phyloP scores from a whole-genome alignment of 441 rosid genomes.

The Jatropha podagrica region DNA sequence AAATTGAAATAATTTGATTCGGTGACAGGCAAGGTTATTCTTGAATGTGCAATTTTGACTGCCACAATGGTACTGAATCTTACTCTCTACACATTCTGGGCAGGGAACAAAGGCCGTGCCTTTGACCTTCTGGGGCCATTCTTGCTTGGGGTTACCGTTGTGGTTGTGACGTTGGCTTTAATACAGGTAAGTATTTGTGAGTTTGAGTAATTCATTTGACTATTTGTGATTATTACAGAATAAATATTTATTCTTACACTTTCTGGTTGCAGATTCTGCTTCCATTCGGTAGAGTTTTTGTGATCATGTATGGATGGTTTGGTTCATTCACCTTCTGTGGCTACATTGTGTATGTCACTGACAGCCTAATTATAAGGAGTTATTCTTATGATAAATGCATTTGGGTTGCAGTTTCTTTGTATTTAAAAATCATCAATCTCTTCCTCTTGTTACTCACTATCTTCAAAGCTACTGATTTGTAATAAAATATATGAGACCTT shows the following conservation, averaged over 20 bases:
- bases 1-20: neutral
- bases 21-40: constrained; percentile 63
- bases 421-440: constrained; percentile 62
- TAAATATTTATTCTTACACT: no score
- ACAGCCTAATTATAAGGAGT: constrained; percentile 62
- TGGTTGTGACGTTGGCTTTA: constrained; percentile 50
- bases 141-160: constrained; percentile 59
- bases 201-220: neutral
- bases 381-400: constrained; percentile 62
- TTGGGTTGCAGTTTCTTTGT: constrained; percentile 67
- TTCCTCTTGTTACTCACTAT: constrained; percentile 53
- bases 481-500: neutral
- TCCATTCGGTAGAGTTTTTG: constrained; percentile 59
- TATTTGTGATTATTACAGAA: neutral
- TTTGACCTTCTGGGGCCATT: constrained; percentile 78
- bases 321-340: constrained; percentile 70
- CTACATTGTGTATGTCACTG: constrained; percentile 64
- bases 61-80: constrained; percentile 58
- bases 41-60: constrained; percentile 65
- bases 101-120: constrained; percentile 70
- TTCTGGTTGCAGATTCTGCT: constrained; percentile 54
- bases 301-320: constrained; percentile 61
- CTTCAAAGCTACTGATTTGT: constrained; percentile 48
- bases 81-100: constrained; percentile 85
- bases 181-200: constrained; percentile 50